Conservation (phyloP, 148 eudicot genomes). For the Salicornia ramosissima region DNA sequence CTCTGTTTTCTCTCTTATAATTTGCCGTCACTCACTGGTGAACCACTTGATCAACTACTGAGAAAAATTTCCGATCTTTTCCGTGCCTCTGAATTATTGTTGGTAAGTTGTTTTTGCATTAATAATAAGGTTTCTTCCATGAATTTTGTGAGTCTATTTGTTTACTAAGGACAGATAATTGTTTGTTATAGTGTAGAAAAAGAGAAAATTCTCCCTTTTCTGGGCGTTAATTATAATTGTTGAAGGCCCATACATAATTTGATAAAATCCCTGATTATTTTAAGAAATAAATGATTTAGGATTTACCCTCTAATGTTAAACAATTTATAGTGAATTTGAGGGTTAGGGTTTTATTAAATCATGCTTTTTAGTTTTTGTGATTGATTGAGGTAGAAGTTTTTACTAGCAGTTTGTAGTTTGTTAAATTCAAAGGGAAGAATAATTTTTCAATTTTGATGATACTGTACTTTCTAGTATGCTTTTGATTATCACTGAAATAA, state of each 20-base stretch:
- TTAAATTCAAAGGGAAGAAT: not conserved
- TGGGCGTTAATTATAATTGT: not conserved
- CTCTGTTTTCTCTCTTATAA: no score
- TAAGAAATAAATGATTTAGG: not conserved
- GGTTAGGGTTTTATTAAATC: slow-evolving; percentile 14
- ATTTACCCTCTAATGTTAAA: not conserved
- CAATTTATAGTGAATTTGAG: not conserved
- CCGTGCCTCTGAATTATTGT: not conserved
- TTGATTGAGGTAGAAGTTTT: not conserved
- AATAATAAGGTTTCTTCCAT: not conserved
- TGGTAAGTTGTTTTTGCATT: slow-evolving; percentile 20
- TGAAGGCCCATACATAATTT: not conserved
- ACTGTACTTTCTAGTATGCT: not conserved
- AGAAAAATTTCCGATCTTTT: not conserved
- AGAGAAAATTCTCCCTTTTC: not conserved
- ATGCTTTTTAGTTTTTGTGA: not conserved
- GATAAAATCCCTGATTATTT: not conserved
- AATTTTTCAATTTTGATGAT: slow-evolving; percentile 2
- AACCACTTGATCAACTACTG: not conserved
- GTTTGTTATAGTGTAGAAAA: no score
- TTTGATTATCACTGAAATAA: not conserved
- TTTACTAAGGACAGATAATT: not conserved
- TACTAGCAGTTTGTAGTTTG: not conserved
- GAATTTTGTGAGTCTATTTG: not conserved
- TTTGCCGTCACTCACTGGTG: not conserved